Evolutionary conservation across 768 basidiomycete species (phyloP).

Genomic region (Rhizopogon roseolus): DNA sequence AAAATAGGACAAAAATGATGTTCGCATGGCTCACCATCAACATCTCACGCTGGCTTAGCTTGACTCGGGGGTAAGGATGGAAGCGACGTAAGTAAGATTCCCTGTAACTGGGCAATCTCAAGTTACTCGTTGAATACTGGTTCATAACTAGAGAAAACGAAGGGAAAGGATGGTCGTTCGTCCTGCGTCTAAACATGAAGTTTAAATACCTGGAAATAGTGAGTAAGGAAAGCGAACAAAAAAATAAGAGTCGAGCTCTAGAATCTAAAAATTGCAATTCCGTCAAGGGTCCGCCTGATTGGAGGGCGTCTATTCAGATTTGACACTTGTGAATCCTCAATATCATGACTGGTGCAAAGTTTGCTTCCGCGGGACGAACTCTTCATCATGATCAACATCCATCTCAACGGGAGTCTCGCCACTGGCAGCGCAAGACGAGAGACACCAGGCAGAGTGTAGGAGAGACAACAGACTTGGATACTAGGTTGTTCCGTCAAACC

Average conservation of each 20-base stretch:
- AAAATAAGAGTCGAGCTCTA: background rate
- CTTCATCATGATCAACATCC: background rate
- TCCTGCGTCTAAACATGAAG: background rate
- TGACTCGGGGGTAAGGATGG: slow-evolving; percentile 6
- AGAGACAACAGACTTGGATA: background rate
- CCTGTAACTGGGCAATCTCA: background rate
- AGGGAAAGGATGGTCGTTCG: background rate
- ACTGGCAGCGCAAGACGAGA: background rate
- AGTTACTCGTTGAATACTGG: background rate
- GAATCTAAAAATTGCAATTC: background rate
- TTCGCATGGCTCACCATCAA: background rate
- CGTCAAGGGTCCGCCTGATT: background rate
- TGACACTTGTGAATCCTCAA: background rate
- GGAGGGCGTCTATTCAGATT: background rate
- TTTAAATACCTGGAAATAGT: slow-evolving; percentile 1
- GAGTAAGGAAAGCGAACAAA: background rate
- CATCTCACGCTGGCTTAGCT: background rate
- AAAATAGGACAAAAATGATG: too few species aligned
- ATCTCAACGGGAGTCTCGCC: background rate
- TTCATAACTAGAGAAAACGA: background rate
- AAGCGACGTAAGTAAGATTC: slow-evolving; percentile 6
- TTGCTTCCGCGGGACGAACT: slow-evolving; percentile 1
- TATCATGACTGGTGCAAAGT: too few species aligned
- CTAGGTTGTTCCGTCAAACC: background rate
- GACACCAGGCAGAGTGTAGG: background rate